Evolutionary conservation across 345 rosid genomes (phyloP), one percentile per base, ranked within the genome.

Genomic region (Noccaea caerulescens): DNA sequence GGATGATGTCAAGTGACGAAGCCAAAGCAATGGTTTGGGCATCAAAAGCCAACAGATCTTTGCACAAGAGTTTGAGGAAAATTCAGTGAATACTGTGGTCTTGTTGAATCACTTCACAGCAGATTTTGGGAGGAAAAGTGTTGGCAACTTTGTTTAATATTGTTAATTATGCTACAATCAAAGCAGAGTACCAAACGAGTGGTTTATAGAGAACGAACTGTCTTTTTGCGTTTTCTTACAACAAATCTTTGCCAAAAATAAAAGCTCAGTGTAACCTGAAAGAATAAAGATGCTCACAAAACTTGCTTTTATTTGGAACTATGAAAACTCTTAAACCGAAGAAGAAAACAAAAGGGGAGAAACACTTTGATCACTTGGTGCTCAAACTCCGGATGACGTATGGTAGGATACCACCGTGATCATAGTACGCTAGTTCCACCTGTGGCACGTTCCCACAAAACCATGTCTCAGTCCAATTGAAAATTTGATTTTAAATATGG

Each of bases 341-440:
- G 41, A 66, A 60, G 44, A 53, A 59, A 16, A 36, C n/a, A 52
- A 59, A 18, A 39, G 52, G 13, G 9, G 61, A 13, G 62, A 68
- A 33, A 59, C 39, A 75, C 58, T 36, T 57, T 62, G 58, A 76
- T 76, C 69, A 69, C 71, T 76, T 71, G 72, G 47, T 18, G 73
- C 67, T 82, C 73, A 88, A 73, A 78, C 81, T 84, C 56, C 90
- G 75, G 69, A 88, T 77, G 9, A 84, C 87, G 20, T 80, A 88
- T 8, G 86, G 90, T 69, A 90, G 89, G 72, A 88, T 86, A 80
- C 94, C 97, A 32, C 94, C 97, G 9, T 90, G 90, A 32, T 86
- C 77, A 54, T 88, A 90, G 71, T 90, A 90, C 0, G 77, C 88
- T 76, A 90, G 72, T 33, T 90, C 94, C 76, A 90, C 94, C 94